Base-by-base conservation (phyloP, 345 rosid genomes). In the Rhodamnia argentea region DNA sequence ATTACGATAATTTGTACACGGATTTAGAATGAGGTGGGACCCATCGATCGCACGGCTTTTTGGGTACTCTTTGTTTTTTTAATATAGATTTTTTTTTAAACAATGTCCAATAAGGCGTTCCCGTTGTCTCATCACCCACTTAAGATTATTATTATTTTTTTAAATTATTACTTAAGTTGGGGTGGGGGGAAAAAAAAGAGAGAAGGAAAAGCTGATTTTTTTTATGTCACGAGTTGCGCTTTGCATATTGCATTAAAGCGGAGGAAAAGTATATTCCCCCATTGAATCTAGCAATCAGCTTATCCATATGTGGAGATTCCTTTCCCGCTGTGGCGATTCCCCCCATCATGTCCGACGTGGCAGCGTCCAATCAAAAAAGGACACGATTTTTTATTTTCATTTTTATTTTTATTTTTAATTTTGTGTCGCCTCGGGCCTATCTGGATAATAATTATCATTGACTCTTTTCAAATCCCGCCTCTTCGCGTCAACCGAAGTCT, bases 251-350 rank as follows among this genome's bases (percentile, higher is more conserved):
- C 40, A 37, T 37, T 37, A 37, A 37, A 5, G 6, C n/a, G 3
- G 44, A 20, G 12, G 2, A 2, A 32, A 64, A 32, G 78, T 32
- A 32, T 32, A 64, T 64, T 32, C 78, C 32, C 13, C 78, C 44
- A 2, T 70, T 70, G 78, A 70, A 70, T 70, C 78, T 70, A 70
- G 78, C 78, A 32, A 70, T 70, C 78, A 70, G 78, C 76, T 70
- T 70, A 70, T 70, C 78, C 78, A 70, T 5, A 70, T 3, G 78
- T 70, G 78, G 78, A 70, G 47, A 37, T 70, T 70, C 78, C 44
- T 0, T 62, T 70, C 37, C 18, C 13, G 13, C 78, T 70, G 78
- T 22, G 47, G 78, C 47, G 78, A 70, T 70, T 70, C 78, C 52
- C 52, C 10, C 51, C 78, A 70, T 9, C 9, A 5, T 16, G 47